phyloP scores from a whole-genome alignment of 345 rosid genomes.

The Lumnitzera racemosa region DNA sequence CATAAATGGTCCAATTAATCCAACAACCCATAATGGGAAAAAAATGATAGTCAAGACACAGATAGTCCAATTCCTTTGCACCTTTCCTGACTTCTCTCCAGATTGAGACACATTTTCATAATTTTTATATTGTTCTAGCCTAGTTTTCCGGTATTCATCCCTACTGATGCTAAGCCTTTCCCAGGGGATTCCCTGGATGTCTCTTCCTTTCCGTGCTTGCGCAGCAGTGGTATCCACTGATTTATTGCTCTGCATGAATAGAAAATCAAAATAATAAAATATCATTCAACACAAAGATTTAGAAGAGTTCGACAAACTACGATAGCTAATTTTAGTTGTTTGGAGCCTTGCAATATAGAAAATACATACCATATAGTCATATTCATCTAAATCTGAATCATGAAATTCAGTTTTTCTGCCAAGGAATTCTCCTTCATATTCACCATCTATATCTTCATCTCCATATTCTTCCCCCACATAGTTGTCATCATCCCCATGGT shows the following conservation, averaged over 20 bases:
- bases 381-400: constrained; percentile 64
- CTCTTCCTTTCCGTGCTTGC: constrained; percentile 77
- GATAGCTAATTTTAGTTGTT: background rate
- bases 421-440: constrained; percentile 44
- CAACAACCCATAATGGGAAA: background rate
- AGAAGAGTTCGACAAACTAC: background rate
- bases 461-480: constrained; percentile 59
- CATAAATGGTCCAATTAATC: background rate
- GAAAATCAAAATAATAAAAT: background rate
- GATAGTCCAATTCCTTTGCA: constrained; percentile 11
- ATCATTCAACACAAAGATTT: background rate
- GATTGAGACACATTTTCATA: constrained; percentile 77
- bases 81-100: constrained; percentile 64
- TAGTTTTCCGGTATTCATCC: constrained; percentile 74
- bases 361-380: constrained; percentile 40
- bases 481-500: constrained; percentile 51
- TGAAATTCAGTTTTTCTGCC: constrained; percentile 43
- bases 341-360: constrained; percentile 1
- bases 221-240: constrained; percentile 70
- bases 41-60: constrained; percentile 1
- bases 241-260: constrained; percentile 37
- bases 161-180: constrained; percentile 78
- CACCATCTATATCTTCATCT: constrained; percentile 58
- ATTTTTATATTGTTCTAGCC: constrained; percentile 92
- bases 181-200: constrained; percentile 98